phyloP scores from a whole-genome alignment of 257 asterid genomes.

The Nyctanthes arbortristis region DNA sequence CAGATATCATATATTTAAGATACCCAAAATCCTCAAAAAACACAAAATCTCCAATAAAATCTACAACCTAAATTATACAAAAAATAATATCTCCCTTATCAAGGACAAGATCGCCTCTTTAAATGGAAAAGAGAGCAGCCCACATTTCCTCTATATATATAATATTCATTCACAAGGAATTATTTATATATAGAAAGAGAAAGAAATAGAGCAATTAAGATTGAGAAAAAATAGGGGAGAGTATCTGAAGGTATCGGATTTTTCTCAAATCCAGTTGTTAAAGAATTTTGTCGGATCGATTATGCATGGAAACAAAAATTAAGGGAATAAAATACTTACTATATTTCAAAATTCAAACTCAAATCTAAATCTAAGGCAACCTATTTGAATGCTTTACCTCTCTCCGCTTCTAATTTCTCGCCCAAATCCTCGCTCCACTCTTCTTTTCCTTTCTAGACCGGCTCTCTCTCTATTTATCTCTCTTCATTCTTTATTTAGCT shows the following conservation, averaged over 20 bases:
- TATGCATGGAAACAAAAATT: conserved; percentile 21
- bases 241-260: conserved; percentile 53
- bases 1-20: conserved; percentile 40
- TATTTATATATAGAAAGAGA: conserved; percentile 3
- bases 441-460: conserved; percentile 39
- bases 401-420: conserved; percentile 50
- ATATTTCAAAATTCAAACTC: conserved; percentile 23
- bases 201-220: conserved; percentile 8
- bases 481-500: conserved; percentile 12
- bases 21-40: conserved; percentile 40
- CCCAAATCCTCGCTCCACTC: conserved; percentile 58
- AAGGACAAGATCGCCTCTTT: conserved; percentile 32
- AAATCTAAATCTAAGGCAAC: conserved; percentile 62
- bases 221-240: conserved; percentile 13
- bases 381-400: conserved; percentile 43
- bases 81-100: conserved; percentile 23
- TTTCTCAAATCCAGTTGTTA: conserved; percentile 48
- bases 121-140: conserved; percentile 37
- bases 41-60: conserved; percentile 30
- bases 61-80: conserved; percentile 37
- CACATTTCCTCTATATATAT: conserved; percentile 21
- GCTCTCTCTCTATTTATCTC: conserved; percentile 29
- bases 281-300: conserved; percentile 48
- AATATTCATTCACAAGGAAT: neutral
- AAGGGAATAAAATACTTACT: neutral